Evolutionary conservation across 306 rosid species (phyloP).

Genomic region (Dryas alaskensis): DNA sequence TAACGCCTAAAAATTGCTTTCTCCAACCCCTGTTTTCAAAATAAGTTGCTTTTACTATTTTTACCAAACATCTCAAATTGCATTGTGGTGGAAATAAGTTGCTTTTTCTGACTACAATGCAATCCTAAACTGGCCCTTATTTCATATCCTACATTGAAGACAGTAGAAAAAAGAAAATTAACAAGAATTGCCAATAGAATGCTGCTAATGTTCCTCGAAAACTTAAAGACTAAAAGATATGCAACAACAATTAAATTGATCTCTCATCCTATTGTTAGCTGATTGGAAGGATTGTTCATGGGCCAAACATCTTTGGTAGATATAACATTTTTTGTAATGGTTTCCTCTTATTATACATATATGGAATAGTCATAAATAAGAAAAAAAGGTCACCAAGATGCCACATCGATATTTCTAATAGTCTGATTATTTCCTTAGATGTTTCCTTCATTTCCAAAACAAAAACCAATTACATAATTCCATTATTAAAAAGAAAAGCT

Average conservation of each 20-base stretch:
- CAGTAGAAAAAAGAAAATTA: neutral
- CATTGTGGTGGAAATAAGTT: too few species aligned
- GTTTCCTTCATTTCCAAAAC: neutral
- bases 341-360: slow-evolving; percentile 54
- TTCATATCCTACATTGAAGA: neutral
- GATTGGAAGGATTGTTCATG: slow-evolving; percentile 25
- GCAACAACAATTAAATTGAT: neutral
- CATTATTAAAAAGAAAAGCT: neutral
- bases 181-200: neutral
- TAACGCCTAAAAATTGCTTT: too few species aligned
- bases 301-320: slow-evolving; percentile 34
- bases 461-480: neutral
- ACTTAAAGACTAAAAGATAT: slow-evolving; percentile 11
- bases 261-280: slow-evolving; percentile 18
- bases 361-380: slow-evolving; percentile 27
- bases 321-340: slow-evolving; percentile 20
- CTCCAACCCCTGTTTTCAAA: too few species aligned
- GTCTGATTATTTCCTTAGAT: slow-evolving; percentile 4
- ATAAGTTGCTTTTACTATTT: too few species aligned
- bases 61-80: too few species aligned
- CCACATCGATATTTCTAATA: slow-evolving; percentile 8
- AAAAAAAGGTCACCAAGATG: neutral
- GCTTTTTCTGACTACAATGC: too few species aligned
- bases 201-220: neutral
- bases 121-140: too few species aligned